Percentiles rank a stretch among this genome's conserved stretches.
phyloP scores from a whole-genome alignment of 805 yeast species.

The Maudiozyma saulgeensis region DNA sequence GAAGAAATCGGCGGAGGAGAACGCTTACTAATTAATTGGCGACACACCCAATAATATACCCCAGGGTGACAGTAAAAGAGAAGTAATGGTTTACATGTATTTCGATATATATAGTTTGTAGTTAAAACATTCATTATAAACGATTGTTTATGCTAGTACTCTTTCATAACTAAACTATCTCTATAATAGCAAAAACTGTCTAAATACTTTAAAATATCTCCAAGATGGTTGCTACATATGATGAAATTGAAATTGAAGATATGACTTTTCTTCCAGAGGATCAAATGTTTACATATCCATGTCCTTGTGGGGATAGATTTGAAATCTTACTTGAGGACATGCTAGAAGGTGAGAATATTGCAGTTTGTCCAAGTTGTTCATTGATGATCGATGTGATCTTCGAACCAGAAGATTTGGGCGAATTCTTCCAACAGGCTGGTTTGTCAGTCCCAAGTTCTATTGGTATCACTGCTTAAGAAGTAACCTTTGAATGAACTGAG shows the following conservation, averaged over 20 bases:
- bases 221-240: conserved; percentile 41
- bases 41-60: not conserved
- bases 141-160: no score
- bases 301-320: conserved; percentile 96
- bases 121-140: no score
- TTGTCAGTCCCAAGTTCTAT: conserved; percentile 15
- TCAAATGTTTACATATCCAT: conserved; percentile 82
- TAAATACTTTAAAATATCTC: no score
- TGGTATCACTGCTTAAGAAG: not conserved
- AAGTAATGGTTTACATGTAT: no score
- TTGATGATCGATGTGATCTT: conserved; percentile 85
- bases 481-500: not conserved
- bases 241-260: conserved; percentile 94
- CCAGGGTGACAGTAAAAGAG: not conserved
- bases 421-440: conserved; percentile 32
- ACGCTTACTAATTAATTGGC: not conserved
- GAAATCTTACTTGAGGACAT: conserved; percentile 79
- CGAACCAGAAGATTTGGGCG: conserved; percentile 47
- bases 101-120: no score
- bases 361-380: conserved; percentile 94
- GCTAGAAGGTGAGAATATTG: conserved; percentile 83
- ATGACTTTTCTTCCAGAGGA: conserved; percentile 81
- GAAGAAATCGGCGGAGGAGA: not conserved
- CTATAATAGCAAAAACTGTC: no score
- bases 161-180: no score